Evolutionary conservation across 2,329 filamentous ascomycete genomes (phyloP).

Genomic region (Colletotrichum sojae): DNA sequence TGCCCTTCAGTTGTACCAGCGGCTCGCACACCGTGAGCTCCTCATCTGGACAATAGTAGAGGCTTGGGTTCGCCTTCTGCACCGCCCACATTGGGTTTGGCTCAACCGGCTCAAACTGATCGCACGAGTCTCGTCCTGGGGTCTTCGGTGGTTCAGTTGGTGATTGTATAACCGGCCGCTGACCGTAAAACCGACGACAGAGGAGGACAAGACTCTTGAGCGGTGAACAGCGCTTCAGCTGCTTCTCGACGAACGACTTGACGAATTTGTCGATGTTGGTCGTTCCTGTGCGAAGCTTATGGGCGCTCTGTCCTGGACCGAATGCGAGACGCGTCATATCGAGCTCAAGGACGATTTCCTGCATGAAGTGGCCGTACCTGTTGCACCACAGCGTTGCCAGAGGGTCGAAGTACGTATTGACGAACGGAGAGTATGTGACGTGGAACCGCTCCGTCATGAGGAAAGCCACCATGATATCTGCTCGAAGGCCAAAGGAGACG

Average conservation of each 20-base stretch:
- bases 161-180: not conserved
- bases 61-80: slow-evolving; percentile 20
- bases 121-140: not conserved
- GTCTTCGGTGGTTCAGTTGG: not conserved
- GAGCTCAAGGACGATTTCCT: slow-evolving; percentile 55
- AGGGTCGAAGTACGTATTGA: slow-evolving; percentile 49
- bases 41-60: slow-evolving; percentile 50
- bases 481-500: slow-evolving; percentile 54
- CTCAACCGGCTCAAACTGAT: slow-evolving; percentile 1
- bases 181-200: slow-evolving; percentile 53
- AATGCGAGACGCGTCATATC: slow-evolving; percentile 57
- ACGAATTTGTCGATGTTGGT: slow-evolving; percentile 48
- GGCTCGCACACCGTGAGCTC: slow-evolving; percentile 50
- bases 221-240: slow-evolving; percentile 43
- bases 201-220: slow-evolving; percentile 51
- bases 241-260: slow-evolving; percentile 46
- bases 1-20: slow-evolving; percentile 48
- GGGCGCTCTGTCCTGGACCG: slow-evolving; percentile 46
- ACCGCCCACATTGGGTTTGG: slow-evolving; percentile 16
- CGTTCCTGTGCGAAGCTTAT: slow-evolving; percentile 44
- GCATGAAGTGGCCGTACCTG: slow-evolving; percentile 53
- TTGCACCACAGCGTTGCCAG: slow-evolving; percentile 54
- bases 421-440: slow-evolving; percentile 55
- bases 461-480: slow-evolving; percentile 54
- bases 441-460: slow-evolving; percentile 55